Conservation (phyloP, 169 alveolate genomes). For the Amoebophrya sp. region DNA sequence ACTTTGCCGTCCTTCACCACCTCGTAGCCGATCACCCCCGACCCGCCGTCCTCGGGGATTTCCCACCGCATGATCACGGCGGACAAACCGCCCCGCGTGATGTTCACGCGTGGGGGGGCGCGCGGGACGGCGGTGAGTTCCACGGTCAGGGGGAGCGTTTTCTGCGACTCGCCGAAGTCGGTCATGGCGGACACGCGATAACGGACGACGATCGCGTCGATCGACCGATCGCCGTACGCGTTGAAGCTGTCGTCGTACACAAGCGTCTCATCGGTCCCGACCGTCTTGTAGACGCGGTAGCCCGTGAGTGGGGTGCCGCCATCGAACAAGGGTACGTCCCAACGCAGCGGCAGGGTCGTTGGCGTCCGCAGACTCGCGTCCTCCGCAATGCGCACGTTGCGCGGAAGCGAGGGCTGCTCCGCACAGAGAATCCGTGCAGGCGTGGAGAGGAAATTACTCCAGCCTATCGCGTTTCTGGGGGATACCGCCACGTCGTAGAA, state of each 20-base stretch:
- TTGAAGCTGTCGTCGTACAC: background rate
- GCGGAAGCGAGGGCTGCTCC: background rate
- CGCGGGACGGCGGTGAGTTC: background rate
- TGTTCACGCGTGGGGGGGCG: background rate
- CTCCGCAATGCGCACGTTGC: background rate
- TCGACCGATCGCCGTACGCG: background rate
- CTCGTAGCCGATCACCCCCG: background rate
- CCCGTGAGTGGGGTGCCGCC: background rate
- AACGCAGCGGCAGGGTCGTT: background rate
- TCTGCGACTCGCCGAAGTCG: background rate
- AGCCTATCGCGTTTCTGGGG: background rate
- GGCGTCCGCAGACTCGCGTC: background rate
- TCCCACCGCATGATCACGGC: background rate
- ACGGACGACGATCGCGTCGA: background rate
- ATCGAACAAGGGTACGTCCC: background rate
- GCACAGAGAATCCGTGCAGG: background rate
- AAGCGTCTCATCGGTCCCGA: background rate
- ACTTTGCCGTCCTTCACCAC: background rate
- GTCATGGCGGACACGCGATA: background rate
- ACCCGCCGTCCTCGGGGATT: background rate
- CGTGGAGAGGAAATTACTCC: background rate
- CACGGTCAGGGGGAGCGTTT: background rate
- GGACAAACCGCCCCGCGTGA: background rate
- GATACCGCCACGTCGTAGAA: background rate
- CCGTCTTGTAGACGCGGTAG: background rate